Base-by-base conservation (phyloP, 768 basidiomycete genomes). In the Boletales sp. region DNA sequence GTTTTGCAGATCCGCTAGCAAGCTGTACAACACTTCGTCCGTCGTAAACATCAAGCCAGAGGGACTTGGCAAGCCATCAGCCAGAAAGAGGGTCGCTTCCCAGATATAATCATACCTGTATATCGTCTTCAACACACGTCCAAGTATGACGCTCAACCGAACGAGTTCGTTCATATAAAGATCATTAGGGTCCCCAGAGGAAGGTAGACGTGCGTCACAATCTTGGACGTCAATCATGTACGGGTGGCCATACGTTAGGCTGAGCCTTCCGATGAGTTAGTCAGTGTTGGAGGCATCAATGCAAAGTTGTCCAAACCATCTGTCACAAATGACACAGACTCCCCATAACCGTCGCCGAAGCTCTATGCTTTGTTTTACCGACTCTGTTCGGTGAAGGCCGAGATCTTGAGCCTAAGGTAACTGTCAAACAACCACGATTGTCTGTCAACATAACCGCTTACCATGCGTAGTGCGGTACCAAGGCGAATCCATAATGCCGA, bases 151-250 rank as follows among this genome's bases (percentile, higher is more conserved):
- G 54, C 90, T 92, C 47, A 99, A 72, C 48, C 94, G 87, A 48
- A 95, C 86, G 53, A 98, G 84, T 67, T 97, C 93, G 62, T 90
- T 84, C 75, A 93, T 82, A 69, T 94, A 94, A 52, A 88, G 67
- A 64, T 87, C 83, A 49, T 79, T 77, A 13, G 80, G 77, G 60
- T 92, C 86, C 39, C 90, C 93, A 2, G 90, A 90, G 9, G 91
- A 91, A 1, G 94, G 94, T 31, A 97, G 74, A 47, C 94, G 85
- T 5, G 90, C 88, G 68, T 99, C 95, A 68, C 97, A 99, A 67
- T 99, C 97, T 57, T 88, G 84, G 2, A 98, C 82, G 66, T 97
- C 94, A 54, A 99, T 95, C 87, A 95, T 90, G 65, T 85, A 88
- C 3, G 95, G 95, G 57, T 93, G 90, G 0, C 95, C 95, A 59